Conservation (phyloP, 208 protist genomes). For the Phytomonas sp. region DNA sequence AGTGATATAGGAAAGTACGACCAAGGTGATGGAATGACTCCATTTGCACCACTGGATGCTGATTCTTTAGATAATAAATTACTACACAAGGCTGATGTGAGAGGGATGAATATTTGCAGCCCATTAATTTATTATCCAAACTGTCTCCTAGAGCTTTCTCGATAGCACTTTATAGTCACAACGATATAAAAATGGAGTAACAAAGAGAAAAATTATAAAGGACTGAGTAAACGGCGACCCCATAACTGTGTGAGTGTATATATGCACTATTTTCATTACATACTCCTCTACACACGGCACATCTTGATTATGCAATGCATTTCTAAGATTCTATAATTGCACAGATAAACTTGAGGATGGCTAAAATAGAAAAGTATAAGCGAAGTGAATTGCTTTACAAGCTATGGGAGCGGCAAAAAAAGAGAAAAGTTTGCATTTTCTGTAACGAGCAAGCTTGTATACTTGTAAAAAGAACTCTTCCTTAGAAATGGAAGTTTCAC, state of each 20-base stretch:
- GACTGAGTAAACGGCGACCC: not conserved
- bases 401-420: not conserved
- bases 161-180: not conserved
- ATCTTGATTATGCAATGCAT: not conserved
- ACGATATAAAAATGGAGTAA: not conserved
- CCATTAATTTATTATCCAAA: constrained; percentile 3
- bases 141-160: not conserved
- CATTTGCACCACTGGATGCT: not conserved
- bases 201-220: not conserved
- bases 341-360: not conserved
- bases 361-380: not conserved
- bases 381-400: not conserved
- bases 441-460: not conserved
- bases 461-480: not conserved
- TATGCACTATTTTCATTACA: not conserved
- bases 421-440: not conserved
- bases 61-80: not conserved
- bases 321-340: not conserved
- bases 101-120: not conserved
- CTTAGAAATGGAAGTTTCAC: not conserved
- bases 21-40: not conserved
- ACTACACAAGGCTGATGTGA: not conserved
- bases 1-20: constrained; percentile 7
- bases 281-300: not conserved
- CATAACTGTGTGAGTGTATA: not conserved